Evolutionary conservation across 352 stramenopile genomes (phyloP), one percentile per base, ranked within the genome.

Genomic region (Globisporangium iwayamae): DNA sequence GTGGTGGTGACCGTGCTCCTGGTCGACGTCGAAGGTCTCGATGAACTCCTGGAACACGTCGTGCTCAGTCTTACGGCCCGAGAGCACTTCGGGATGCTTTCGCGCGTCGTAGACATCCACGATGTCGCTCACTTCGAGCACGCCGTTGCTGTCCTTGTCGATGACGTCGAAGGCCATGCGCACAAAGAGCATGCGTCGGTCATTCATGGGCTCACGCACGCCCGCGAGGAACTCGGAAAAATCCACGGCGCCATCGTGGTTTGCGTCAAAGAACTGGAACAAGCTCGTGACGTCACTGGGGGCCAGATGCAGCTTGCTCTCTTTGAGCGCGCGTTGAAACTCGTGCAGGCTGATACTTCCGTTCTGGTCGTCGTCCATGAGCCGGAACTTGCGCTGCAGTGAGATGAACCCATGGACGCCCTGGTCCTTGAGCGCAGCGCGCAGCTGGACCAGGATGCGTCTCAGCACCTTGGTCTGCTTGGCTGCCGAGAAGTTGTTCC

Each of bases 141-240:
- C 67, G 14, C 89, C 89, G 56, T 84, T 91, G 50, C 73, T 70
- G 43, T 89, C 80, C 32, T 75, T 87, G 67, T 98, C 92, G 38
- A 98, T 76, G 8, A 86, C 50, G 32, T 93, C 81, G 56, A 98
- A 98, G 32, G 91, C 93, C 72, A 89, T 81, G 62, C 83, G 81
- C 14, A 98, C 87, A 20, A 97, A 76, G 20, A 83, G 61, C 59
- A 93, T 70, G 11, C 93, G 82, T 2, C 78, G 70, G 14, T 88
- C 66, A 56, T 78, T 95, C 78, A 98, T 90, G 18, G 86, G 83
- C 38, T 94, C 89, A 5, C 89, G 73, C 1, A 98, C 62, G 14
- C 83, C 90, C 7, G 76, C 48, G 43, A 98, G 64, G 56, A 98
- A 97, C 65, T 98, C 93, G 16, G 72, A 69, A 41, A 91, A 85